Evolutionary conservation across 2,329 filamentous ascomycete species (phyloP).

Genomic region (Aspergillus sp.): DNA sequence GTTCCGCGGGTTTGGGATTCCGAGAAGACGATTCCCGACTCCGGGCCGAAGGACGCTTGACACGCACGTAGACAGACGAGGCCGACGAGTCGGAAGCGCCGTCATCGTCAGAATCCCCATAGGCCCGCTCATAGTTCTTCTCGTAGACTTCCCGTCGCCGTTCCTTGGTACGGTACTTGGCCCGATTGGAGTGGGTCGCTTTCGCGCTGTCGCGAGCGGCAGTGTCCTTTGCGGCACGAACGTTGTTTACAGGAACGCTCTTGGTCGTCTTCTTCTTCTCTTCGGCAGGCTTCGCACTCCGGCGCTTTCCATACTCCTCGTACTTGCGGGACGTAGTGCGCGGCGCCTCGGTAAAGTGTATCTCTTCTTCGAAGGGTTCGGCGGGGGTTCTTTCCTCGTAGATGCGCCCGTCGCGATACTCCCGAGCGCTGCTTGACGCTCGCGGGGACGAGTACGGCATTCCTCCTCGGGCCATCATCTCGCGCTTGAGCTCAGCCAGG

Average conservation of each 20-base stretch:
- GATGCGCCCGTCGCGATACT: slow-evolving; percentile 42
- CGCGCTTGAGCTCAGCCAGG: slow-evolving; percentile 63
- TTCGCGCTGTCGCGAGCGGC: slow-evolving; percentile 30
- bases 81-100: slow-evolving; percentile 34
- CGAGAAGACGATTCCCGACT: slow-evolving; percentile 23
- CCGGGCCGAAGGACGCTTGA: slow-evolving; percentile 22
- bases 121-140: slow-evolving; percentile 36
- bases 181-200: slow-evolving; percentile 33
- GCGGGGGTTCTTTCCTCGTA: slow-evolving; percentile 47
- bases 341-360: slow-evolving; percentile 37
- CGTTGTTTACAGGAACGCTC: slow-evolving; percentile 23
- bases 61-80: slow-evolving; percentile 18
- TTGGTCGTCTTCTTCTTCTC: slow-evolving; percentile 40
- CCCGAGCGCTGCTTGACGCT: slow-evolving; percentile 26
- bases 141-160: slow-evolving; percentile 41
- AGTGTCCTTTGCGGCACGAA: slow-evolving; percentile 32
- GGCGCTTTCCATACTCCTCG: slow-evolving; percentile 36
- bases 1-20: slow-evolving; percentile 22
- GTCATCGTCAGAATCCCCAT: slow-evolving; percentile 33
- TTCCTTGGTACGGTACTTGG: slow-evolving; percentile 44
- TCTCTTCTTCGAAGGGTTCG: slow-evolving; percentile 37
- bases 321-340: slow-evolving; percentile 40
- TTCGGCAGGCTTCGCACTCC: slow-evolving; percentile 31
- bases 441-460: slow-evolving; percentile 13
- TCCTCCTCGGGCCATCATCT: slow-evolving; percentile 50